These are phyloP conservation scores for Eruca vesicaria DNA, from an alignment of 441 rosid species.

Conservation along the genomic window DNA sequence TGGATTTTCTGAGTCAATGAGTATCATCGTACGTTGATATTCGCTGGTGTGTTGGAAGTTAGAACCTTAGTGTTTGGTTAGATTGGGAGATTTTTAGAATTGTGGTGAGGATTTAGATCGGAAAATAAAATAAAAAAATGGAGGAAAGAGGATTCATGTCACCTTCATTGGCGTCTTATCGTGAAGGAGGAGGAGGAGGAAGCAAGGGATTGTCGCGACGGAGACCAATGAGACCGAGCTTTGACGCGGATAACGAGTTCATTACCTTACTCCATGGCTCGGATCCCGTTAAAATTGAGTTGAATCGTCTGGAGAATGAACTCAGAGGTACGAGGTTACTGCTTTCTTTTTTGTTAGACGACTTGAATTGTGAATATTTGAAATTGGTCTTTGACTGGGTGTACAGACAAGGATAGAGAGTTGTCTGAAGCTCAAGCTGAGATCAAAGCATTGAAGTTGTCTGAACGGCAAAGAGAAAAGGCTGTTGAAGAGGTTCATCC, in stretches of 20 bases:
- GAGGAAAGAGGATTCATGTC: slow-evolving; percentile 22
- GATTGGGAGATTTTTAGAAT: not conserved
- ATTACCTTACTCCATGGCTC: slow-evolving; percentile 87
- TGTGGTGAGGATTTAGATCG: slow-evolving; percentile 10
- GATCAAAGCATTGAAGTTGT: slow-evolving; percentile 77
- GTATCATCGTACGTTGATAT: not conserved
- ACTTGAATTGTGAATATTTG: not conserved
- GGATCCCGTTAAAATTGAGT: slow-evolving; percentile 95
- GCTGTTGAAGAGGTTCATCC: slow-evolving; percentile 87
- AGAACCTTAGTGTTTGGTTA: not conserved
- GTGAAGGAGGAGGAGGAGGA: slow-evolving; percentile 19
- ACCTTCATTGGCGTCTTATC: slow-evolving; percentile 26
- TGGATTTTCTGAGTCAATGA: not conserved
- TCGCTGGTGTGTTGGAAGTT: not conserved
- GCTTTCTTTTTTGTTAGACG: slow-evolving; percentile 40
- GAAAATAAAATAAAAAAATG: slow-evolving; percentile 13
- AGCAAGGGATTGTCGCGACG: slow-evolving; percentile 31
- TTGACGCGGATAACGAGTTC: slow-evolving; percentile 91
- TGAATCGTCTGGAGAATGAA: slow-evolving; percentile 94
- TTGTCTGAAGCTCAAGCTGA: slow-evolving; percentile 82
- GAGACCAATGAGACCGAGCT: slow-evolving; percentile 50
- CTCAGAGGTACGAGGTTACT: slow-evolving; percentile 70
- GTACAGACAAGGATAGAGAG: slow-evolving; percentile 86
- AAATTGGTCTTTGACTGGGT: slow-evolving; percentile 24
- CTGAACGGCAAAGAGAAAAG: slow-evolving; percentile 86